phyloP scores from a whole-genome alignment of 768 basidiomycete genomes.

The Piloderma croceum region DNA sequence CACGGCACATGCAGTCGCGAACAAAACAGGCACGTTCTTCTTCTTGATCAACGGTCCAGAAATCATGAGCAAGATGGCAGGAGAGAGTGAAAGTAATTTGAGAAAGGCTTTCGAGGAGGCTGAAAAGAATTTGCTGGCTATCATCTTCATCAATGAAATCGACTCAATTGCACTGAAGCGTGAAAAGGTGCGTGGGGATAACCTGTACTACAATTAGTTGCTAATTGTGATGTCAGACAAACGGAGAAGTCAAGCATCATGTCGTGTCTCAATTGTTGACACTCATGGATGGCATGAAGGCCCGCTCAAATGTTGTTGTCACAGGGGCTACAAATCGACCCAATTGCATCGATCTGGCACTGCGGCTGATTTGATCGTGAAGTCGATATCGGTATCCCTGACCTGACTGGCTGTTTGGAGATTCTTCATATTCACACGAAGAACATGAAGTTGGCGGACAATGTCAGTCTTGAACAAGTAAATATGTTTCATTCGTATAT shows the following conservation, averaged over 20 bases:
- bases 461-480: conserved; percentile 95
- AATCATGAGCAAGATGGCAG: conserved; percentile 99
- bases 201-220: background rate
- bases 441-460: conserved; percentile 98
- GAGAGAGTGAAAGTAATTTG: conserved; percentile 95
- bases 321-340: conserved; percentile 99
- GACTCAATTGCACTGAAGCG: conserved; percentile 99
- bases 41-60: conserved; percentile 99
- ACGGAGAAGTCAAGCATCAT: conserved; percentile 98
- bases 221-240: conserved; percentile 53
- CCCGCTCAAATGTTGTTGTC: conserved; percentile 97
- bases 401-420: conserved; percentile 97
- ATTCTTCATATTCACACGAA: conserved; percentile 99
- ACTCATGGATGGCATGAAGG: conserved; percentile 98
- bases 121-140: conserved; percentile 98
- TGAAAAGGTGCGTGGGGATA: conserved; percentile 72
- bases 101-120: conserved; percentile 99
- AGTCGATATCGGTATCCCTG: conserved; percentile 98
- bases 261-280: conserved; percentile 98
- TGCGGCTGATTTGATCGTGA: conserved; percentile 99
- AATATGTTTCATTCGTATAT: conserved; percentile 8
- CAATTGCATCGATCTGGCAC: conserved; percentile 98
- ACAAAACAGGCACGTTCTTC: conserved; percentile 99
- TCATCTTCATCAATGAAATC: conserved; percentile 99
- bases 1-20: conserved; percentile 99